phyloP scores from a whole-genome alignment of 495 filamentous ascomycete genomes.

The Neurospora sp. region DNA sequence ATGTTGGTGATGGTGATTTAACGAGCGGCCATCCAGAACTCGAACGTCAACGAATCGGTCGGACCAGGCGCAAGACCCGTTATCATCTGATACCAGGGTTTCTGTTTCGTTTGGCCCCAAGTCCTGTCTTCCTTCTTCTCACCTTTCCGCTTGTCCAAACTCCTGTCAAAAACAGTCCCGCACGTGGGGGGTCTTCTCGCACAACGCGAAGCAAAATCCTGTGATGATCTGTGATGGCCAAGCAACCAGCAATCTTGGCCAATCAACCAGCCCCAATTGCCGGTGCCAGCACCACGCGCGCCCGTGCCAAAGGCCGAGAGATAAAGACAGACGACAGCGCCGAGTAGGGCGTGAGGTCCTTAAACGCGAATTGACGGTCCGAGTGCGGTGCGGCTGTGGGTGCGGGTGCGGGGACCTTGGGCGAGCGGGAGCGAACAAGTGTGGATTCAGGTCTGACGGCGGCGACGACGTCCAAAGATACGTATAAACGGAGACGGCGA shows the following conservation, averaged over 20 bases:
- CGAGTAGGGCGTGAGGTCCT: not conserved
- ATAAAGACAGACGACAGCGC: not conserved
- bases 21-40: not conserved
- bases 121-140: not conserved
- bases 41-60: not conserved
- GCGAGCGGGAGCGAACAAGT: not conserved
- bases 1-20: not conserved
- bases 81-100: not conserved
- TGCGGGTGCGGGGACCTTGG: not conserved
- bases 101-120: not conserved
- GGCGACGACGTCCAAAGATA: not conserved
- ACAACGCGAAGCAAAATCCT: not conserved
- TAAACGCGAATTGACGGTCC: not conserved
- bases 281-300: not conserved
- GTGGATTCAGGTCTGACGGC: not conserved
- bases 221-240: not conserved
- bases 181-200: not conserved
- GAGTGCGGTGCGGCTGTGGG: not conserved
- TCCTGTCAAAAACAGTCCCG: not conserved
- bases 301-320: not conserved
- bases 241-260: not conserved
- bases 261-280: not conserved
- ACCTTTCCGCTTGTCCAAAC: not conserved
- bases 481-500: not conserved
- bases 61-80: not conserved